These are phyloP conservation scores for Pythium plurisporium DNA, from an alignment of 352 stramenopile species.

Conservation along the genomic window DNA sequence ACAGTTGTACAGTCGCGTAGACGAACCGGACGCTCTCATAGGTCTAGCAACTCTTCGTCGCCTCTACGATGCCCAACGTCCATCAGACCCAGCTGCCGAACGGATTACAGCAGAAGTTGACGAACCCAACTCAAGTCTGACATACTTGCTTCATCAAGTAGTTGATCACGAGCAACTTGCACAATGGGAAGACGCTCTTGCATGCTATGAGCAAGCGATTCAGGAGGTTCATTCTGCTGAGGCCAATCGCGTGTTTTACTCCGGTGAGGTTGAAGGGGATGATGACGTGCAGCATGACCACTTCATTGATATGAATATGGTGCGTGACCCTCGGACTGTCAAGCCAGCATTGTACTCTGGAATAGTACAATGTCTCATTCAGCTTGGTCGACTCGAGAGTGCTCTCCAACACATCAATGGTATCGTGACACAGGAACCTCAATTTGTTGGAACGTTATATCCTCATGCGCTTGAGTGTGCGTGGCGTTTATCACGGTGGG, in stretches of 20 bases:
- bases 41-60: slow-evolving; percentile 31
- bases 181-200: slow-evolving; percentile 41
- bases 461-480: slow-evolving; percentile 79
- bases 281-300: slow-evolving; percentile 10
- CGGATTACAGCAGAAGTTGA: slow-evolving; percentile 6
- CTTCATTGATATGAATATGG: slow-evolving; percentile 2
- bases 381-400: slow-evolving; percentile 78
- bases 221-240: slow-evolving; percentile 32
- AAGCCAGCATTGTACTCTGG: slow-evolving; percentile 77
- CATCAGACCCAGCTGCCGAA: slow-evolving; percentile 6
- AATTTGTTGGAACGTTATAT: slow-evolving; percentile 77
- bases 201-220: slow-evolving; percentile 44
- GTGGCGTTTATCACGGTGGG: slow-evolving; percentile 83
- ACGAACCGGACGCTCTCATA: slow-evolving; percentile 38
- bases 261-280: slow-evolving; percentile 5
- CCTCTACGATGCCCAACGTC: slow-evolving; percentile 22
- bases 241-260: slow-evolving; percentile 18
- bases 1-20: slow-evolving; percentile 33
- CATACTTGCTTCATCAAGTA: slow-evolving; percentile 31
- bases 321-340: slow-evolving; percentile 40
- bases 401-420: slow-evolving; percentile 85
- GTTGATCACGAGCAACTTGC: slow-evolving; percentile 39
- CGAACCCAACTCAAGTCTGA: slow-evolving; percentile 20
- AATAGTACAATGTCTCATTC: slow-evolving; percentile 81
- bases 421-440: slow-evolving; percentile 72